Evolutionary conservation across 148 eudicot genomes (phyloP).

Genomic region (Diospyros kaki): DNA sequence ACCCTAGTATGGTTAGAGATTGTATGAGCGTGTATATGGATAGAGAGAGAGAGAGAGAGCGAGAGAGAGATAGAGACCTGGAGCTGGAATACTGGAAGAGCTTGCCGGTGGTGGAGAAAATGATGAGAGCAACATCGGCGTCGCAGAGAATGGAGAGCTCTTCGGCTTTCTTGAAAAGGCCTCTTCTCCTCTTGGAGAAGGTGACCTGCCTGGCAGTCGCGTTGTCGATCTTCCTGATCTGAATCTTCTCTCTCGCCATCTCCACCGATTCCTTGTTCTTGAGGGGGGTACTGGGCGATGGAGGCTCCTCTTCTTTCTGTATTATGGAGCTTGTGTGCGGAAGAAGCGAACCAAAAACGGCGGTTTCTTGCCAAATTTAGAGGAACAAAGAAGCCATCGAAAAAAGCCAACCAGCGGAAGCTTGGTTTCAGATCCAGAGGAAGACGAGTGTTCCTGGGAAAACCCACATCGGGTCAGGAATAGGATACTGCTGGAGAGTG

Average conservation of each 20-base stretch:
- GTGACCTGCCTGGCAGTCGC: slow-evolving; percentile 90
- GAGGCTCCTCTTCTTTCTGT: slow-evolving; percentile 13
- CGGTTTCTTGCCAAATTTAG: slow-evolving; percentile 22
- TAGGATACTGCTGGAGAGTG: no score
- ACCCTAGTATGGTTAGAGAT: no score
- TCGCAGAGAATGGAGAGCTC: slow-evolving; percentile 89
- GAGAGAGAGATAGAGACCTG: slow-evolving; percentile 52
- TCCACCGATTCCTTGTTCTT: neutral
- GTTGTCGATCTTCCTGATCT: slow-evolving; percentile 88
- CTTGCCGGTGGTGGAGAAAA: slow-evolving; percentile 80
- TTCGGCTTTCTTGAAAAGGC: slow-evolving; percentile 90
- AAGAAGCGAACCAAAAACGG: neutral
- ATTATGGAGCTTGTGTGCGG: slow-evolving; percentile 6
- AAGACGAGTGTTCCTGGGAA: neutral
- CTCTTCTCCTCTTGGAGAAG: slow-evolving; percentile 92
- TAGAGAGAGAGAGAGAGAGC: no score
- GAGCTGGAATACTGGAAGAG: slow-evolving; percentile 74
- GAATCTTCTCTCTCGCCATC: slow-evolving; percentile 84
- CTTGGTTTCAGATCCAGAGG: slow-evolving; percentile 10
- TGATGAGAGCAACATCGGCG: slow-evolving; percentile 80
- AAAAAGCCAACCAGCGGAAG: slow-evolving; percentile 10
- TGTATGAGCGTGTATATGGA: neutral
- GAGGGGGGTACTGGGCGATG: neutral
- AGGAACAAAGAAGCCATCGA: neutral
- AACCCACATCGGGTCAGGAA: neutral